These are phyloP conservation scores for Pelargonium citronellum DNA, from an alignment of 441 rosid genomes.

Conservation along the genomic window DNA sequence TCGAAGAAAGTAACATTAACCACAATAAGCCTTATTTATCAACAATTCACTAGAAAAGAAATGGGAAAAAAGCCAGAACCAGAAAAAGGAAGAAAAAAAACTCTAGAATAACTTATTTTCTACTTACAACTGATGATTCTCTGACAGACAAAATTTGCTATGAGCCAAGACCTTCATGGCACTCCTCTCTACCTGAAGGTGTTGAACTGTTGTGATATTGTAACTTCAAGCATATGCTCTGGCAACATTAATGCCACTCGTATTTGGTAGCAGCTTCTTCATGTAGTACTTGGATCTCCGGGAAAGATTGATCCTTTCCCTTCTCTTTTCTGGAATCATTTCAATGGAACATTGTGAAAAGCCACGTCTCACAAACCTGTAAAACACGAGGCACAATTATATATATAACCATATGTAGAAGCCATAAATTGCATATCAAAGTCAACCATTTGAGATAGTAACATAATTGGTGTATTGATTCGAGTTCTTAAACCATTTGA, in stretches of 20 bases:
- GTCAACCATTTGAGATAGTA: not conserved
- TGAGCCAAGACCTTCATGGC: not conserved
- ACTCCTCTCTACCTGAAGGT: not conserved
- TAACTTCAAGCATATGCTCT: conserved; percentile 23
- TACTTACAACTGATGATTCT: no score
- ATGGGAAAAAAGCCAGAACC: no score
- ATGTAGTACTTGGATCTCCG: conserved; percentile 75
- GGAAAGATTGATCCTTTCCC: conserved; percentile 65
- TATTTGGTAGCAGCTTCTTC: conserved; percentile 68
- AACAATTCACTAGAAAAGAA: no score
- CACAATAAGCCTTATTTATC: no score
- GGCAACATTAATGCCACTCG: conserved; percentile 52
- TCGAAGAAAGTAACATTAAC: no score
- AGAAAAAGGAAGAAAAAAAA: no score
- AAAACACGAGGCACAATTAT: conserved; percentile 3
- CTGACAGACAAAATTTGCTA: not conserved
- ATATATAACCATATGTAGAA: not conserved
- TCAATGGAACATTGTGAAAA: conserved; percentile 68
- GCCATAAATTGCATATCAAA: no score
- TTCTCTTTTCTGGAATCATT: conserved; percentile 55
- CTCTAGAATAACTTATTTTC: no score
- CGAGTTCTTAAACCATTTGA: not conserved
- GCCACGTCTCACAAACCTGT: conserved; percentile 79
- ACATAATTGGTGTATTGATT: not conserved
- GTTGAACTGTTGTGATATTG: not conserved